phyloP scores from a whole-genome alignment of 257 asterid genomes.

The Solanum stenotomum region DNA sequence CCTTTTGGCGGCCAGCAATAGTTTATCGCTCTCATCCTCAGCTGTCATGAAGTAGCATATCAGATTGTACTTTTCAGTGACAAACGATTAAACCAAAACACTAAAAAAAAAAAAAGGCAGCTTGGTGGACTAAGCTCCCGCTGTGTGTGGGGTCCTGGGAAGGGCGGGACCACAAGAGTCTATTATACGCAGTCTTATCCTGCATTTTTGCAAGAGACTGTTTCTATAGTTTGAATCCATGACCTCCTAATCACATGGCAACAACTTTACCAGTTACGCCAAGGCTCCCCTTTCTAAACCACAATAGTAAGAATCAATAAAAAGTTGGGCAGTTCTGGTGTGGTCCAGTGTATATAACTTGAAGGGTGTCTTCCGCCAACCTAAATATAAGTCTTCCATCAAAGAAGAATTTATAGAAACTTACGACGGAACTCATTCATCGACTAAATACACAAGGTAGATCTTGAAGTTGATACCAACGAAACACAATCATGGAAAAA shows the following conservation, averaged over 20 bases:
- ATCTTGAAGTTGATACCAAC: neutral
- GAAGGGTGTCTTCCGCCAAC: neutral
- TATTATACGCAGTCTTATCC: neutral
- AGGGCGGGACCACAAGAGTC: neutral
- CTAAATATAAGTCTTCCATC: neutral
- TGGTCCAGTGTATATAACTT: neutral
- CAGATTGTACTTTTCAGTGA: neutral
- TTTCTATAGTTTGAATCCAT: neutral
- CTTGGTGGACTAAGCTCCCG: neutral
- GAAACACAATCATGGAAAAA: neutral
- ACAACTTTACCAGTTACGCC: neutral
- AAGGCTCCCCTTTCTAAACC: neutral
- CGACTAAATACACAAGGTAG: neutral
- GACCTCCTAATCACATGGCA: neutral
- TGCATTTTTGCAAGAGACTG: neutral
- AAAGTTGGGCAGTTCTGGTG: too few species aligned
- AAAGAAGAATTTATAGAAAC: neutral
- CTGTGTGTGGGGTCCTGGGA: neutral
- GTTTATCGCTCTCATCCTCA: slow-evolving; percentile 60
- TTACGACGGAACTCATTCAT: neutral
- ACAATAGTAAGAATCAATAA: neutral
- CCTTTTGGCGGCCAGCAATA: slow-evolving; percentile 73
- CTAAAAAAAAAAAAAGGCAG: neutral
- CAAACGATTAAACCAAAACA: neutral
- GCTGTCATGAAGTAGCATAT: slow-evolving; percentile 39